Conservation (phyloP, 2,329 filamentous ascomycete species). For the Colletotrichum aenigma region DNA sequence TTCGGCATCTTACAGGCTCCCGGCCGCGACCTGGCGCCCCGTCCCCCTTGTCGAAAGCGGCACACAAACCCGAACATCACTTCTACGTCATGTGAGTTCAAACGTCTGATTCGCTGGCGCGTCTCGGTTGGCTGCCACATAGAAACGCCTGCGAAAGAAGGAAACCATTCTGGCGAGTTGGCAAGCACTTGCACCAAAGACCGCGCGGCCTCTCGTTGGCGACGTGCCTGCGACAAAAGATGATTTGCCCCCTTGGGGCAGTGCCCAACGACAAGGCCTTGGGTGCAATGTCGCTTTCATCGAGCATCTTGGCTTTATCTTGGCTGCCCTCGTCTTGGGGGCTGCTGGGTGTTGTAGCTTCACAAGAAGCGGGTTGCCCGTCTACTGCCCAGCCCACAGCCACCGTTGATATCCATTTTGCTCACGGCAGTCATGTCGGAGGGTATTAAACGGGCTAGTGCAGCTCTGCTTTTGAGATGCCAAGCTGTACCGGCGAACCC, state of each 20-base stretch:
- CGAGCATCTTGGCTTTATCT: slow-evolving; percentile 2
- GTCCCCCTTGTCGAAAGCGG: slow-evolving; percentile 2
- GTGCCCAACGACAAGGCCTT: background rate
- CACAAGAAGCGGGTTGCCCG: background rate
- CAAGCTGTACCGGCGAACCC: background rate
- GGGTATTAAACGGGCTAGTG: background rate
- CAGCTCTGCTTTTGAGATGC: background rate
- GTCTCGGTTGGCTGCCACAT: background rate
- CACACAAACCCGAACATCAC: slow-evolving; percentile 12
- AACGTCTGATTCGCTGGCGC: background rate
- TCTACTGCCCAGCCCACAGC: slow-evolving; percentile 13
- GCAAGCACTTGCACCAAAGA: background rate
- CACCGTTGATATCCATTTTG: background rate
- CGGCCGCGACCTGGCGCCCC: background rate
- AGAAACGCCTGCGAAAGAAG: background rate
- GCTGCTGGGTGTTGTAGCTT: background rate
- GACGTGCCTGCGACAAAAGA: background rate
- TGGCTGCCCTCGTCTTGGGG: background rate
- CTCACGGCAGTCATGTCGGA: background rate
- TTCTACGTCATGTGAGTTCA: slow-evolving; percentile 5
- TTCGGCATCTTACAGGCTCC: background rate
- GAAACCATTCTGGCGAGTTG: background rate
- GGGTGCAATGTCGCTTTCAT: background rate
- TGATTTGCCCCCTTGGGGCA: background rate
- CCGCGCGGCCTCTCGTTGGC: background rate